A percentile compares a stretch with the other conserved stretches of the same genome.
Conservation (phyloP, 2,329 filamentous ascomycete genomes). For the Venturia nashicola region DNA sequence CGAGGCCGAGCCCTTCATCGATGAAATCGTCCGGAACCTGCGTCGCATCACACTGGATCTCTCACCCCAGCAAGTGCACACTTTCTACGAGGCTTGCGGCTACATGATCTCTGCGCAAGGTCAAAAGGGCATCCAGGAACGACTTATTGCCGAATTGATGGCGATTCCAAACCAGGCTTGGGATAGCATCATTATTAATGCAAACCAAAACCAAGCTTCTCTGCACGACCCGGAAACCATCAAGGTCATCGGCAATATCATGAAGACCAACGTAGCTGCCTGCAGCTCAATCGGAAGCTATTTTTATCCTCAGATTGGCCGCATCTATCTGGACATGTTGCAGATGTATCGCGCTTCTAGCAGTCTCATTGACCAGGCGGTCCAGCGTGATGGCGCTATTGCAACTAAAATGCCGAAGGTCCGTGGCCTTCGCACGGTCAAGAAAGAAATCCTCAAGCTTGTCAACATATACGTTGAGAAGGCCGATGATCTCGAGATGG, state of each 20-base stretch:
- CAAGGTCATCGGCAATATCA: slow-evolving; percentile 98
- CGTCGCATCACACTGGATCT: slow-evolving; percentile 92
- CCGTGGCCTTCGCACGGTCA: slow-evolving; percentile 88
- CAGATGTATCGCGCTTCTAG: slow-evolving; percentile 99
- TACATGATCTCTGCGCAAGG: slow-evolving; percentile 99
- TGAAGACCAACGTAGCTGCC: slow-evolving; percentile 99
- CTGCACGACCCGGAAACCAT: slow-evolving; percentile 90
- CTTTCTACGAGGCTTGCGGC: slow-evolving; percentile 96
- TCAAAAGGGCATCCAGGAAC: slow-evolving; percentile 86
- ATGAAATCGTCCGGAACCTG: slow-evolving; percentile 94
- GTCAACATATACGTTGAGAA: slow-evolving; percentile 98
- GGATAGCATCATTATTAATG: slow-evolving; percentile 67
- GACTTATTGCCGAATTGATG: slow-evolving; percentile 86
- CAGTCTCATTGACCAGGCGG: slow-evolving; percentile 85
- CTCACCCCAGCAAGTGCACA: slow-evolving; percentile 93
- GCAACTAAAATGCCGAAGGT: slow-evolving; percentile 97
- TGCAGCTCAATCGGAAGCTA: slow-evolving; percentile 94
- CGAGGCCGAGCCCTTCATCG: slow-evolving; percentile 91
- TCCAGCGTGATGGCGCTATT: slow-evolving; percentile 76
- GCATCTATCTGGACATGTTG: slow-evolving; percentile 96
- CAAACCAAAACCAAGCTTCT: slow-evolving; percentile 72
- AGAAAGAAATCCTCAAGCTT: slow-evolving; percentile 97
- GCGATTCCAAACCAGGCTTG: slow-evolving; percentile 73
- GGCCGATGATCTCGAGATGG: slow-evolving; percentile 87
- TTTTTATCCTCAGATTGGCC: slow-evolving; percentile 95